Evolutionary conservation across 2,329 filamentous ascomycete genomes (phyloP).

Genomic region (Fonsecaea pedrosoi): DNA sequence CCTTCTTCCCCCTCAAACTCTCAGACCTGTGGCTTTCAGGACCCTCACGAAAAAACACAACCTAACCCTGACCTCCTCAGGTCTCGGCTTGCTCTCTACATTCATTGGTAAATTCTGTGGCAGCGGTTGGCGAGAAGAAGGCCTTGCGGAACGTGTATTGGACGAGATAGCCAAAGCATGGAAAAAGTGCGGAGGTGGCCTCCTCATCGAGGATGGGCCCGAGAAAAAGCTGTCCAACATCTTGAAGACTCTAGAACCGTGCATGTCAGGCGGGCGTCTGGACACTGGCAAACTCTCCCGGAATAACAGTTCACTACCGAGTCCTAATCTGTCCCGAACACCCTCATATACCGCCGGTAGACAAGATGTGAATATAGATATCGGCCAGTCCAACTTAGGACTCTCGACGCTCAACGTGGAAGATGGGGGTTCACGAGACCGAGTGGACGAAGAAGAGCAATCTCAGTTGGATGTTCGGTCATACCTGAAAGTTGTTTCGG

Average conservation of each 20-base stretch:
- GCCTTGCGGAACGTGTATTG: constrained; percentile 86
- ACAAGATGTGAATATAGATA: constrained; percentile 58
- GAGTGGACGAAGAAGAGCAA: constrained; percentile 41
- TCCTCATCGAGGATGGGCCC: constrained; percentile 85
- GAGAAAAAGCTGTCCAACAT: constrained; percentile 77
- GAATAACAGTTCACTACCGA: constrained; percentile 51
- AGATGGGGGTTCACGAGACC: not conserved
- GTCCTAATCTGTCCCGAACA: constrained; percentile 65
- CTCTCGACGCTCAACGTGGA: constrained; percentile 56
- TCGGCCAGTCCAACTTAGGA: constrained; percentile 70
- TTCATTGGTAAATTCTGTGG: constrained; percentile 96
- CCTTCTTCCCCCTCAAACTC: constrained; percentile 81
- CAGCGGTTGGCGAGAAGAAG: constrained; percentile 94
- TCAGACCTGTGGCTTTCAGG: constrained; percentile 89
- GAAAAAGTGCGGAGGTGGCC: constrained; percentile 87
- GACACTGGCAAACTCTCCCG: constrained; percentile 56
- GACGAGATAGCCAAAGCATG: constrained; percentile 90
- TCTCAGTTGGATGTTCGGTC: constrained; percentile 72
- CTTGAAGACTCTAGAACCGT: constrained; percentile 80
- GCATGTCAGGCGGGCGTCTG: constrained; percentile 79
- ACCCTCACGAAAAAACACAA: constrained; percentile 98
- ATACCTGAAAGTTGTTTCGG: constrained; percentile 83
- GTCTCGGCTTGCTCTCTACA: constrained; percentile 79
- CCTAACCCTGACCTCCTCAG: constrained; percentile 85
- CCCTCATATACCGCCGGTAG: constrained; percentile 49